Percentiles rank a stretch among this genome's conserved stretches.
Evolutionary conservation across 1,284 basidiomycete species (phyloP).

Genomic region (Trichosporon sp.): DNA sequence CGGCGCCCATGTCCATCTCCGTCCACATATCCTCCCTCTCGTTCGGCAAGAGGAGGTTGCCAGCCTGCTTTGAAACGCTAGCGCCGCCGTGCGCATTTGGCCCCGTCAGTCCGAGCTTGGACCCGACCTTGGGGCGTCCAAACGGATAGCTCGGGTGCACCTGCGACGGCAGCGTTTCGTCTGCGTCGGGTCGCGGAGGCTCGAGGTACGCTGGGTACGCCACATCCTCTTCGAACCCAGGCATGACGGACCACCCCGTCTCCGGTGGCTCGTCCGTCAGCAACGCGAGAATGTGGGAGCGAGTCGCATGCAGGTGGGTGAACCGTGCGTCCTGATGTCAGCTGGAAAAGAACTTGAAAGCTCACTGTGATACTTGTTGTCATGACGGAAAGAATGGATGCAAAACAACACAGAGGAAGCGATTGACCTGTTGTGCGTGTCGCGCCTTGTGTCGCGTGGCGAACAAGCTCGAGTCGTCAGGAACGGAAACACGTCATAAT

Average conservation of each 20-base stretch:
- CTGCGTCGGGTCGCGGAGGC: slow-evolving; percentile 46
- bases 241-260: slow-evolving; percentile 49
- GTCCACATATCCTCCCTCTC: slow-evolving; percentile 37
- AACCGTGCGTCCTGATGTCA: slow-evolving; percentile 49
- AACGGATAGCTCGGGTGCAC: slow-evolving; percentile 51
- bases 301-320: slow-evolving; percentile 50
- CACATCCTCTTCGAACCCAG: slow-evolving; percentile 50
- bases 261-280: slow-evolving; percentile 48
- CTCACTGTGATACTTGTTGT: slow-evolving; percentile 43
- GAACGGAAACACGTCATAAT: slow-evolving; percentile 18
- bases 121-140: slow-evolving; percentile 37
- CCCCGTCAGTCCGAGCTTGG: background rate
- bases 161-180: slow-evolving; percentile 49
- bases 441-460: background rate
- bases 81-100: slow-evolving; percentile 23
- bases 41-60: slow-evolving; percentile 11
- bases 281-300: slow-evolving; percentile 42
- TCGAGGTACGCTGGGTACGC: slow-evolving; percentile 38
- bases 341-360: background rate
- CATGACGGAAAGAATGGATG: slow-evolving; percentile 27
- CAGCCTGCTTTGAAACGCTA: slow-evolving; percentile 39
- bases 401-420: background rate
- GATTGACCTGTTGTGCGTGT: background rate
- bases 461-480: background rate
- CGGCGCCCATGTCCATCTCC: slow-evolving; percentile 42